phyloP scores from a whole-genome alignment of 2,329 filamentous ascomycete species.

The Talaromyces marneffei region DNA sequence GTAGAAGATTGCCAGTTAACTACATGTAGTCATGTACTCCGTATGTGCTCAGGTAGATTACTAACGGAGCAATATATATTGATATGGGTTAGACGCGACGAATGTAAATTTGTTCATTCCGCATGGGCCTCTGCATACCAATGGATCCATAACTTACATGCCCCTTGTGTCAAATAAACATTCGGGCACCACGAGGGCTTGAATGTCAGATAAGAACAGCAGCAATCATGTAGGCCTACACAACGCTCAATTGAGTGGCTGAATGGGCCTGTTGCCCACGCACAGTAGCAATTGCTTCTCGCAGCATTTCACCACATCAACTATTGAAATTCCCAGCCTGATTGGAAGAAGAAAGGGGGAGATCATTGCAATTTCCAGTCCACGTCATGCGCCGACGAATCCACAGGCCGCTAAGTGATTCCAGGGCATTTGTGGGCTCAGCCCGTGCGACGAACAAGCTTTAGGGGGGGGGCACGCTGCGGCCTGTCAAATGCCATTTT shows the following conservation, averaged over 20 bases:
- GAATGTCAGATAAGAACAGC: neutral
- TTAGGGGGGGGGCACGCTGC: neutral
- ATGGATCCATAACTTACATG: neutral
- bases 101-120: neutral
- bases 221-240: neutral
- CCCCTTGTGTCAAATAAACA: neutral
- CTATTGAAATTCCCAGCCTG: neutral
- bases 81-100: neutral
- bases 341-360: neutral
- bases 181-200: neutral
- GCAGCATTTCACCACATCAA: neutral
- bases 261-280: neutral
- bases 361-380: neutral
- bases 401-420: neutral
- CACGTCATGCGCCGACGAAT: conserved; percentile 8
- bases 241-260: neutral
- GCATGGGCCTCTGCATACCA: neutral
- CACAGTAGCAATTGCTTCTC: neutral
- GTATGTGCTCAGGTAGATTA: neutral
- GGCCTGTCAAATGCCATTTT: neutral
- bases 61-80: neutral
- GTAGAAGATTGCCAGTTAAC: neutral
- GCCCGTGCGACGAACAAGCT: neutral
- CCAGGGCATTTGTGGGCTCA: neutral
- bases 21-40: neutral